Conservation (phyloP, 1,139 yeast genomes). For the Yamadazyma diospyri region DNA sequence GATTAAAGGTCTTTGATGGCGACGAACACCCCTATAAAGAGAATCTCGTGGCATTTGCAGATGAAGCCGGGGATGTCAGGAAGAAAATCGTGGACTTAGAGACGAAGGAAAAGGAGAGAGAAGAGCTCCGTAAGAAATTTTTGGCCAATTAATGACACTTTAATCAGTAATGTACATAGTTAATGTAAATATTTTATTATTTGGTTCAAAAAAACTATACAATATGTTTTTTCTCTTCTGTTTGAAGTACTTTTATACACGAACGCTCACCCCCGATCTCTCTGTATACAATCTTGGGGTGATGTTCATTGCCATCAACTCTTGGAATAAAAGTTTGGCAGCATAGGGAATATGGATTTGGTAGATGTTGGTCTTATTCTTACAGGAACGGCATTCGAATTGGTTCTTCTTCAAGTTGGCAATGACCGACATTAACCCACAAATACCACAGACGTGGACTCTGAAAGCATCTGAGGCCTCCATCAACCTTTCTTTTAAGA, state of each 20-base stretch:
- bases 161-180: conserved; percentile 12
- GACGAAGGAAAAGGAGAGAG: conserved; percentile 30
- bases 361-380: conserved; percentile 95
- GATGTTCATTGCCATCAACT: conserved; percentile 98
- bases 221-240: neutral
- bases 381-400: conserved; percentile 97
- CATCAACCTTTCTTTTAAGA: conserved; percentile 95
- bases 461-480: conserved; percentile 98
- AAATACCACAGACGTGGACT: conserved; percentile 96
- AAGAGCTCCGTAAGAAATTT: conserved; percentile 34
- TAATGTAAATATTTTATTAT: conserved; percentile 8
- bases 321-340: conserved; percentile 94
- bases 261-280: conserved; percentile 41
- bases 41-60: conserved; percentile 84
- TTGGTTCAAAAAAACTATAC: conserved; percentile 11
- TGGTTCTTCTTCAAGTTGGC: conserved; percentile 96
- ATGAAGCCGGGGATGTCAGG: conserved; percentile 59
- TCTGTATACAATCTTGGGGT: conserved; percentile 83
- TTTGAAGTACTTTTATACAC: conserved; percentile 33
- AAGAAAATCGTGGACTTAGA: conserved; percentile 39
- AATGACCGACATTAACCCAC: conserved; percentile 97
- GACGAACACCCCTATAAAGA: conserved; percentile 81
- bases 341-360: conserved; percentile 98
- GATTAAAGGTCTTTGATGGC: conserved; percentile 86
- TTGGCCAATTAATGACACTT: conserved; percentile 22